Percentiles rank a stretch among this genome's conserved stretches.
Evolutionary conservation across 257 asterid genomes (phyloP).

Genomic region (Solanum peruvianum): DNA sequence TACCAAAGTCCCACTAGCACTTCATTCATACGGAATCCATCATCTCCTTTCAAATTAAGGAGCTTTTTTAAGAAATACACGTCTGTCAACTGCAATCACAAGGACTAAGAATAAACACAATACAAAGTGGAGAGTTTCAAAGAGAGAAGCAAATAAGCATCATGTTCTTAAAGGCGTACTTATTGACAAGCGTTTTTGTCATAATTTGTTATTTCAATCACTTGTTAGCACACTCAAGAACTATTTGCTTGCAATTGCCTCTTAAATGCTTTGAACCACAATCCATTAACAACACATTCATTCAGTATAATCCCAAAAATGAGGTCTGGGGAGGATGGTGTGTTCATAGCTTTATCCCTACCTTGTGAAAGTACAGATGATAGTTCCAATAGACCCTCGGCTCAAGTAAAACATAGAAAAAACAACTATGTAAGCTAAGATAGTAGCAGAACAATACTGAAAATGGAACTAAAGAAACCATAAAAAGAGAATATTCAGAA

Average conservation of each 20-base stretch:
- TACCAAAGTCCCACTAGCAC: slow-evolving; percentile 75
- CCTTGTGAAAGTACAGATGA: neutral
- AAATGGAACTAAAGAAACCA: neutral
- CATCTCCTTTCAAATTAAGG: slow-evolving; percentile 71
- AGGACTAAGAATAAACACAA: neutral
- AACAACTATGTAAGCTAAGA: neutral
- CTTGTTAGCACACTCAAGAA: neutral
- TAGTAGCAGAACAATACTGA: neutral
- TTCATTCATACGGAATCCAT: slow-evolving; percentile 78
- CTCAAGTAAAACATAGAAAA: neutral
- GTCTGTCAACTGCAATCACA: slow-evolving; percentile 48
- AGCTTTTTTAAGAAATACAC: slow-evolving; percentile 67
- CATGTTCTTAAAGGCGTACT: neutral
- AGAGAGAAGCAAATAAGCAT: neutral
- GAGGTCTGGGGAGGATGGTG: neutral
- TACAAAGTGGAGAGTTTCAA: neutral
- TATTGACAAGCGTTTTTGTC: neutral
- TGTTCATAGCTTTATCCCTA: neutral
- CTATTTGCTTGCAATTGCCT: neutral
- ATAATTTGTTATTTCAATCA: neutral
- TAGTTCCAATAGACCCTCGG: neutral
- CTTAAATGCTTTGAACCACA: neutral
- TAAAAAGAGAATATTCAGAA: neutral
- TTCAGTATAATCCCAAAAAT: neutral
- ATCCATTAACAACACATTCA: neutral